These are phyloP conservation scores for Malus hybrid DNA, from an alignment of 331 rosid species.

Conservation along the genomic window DNA sequence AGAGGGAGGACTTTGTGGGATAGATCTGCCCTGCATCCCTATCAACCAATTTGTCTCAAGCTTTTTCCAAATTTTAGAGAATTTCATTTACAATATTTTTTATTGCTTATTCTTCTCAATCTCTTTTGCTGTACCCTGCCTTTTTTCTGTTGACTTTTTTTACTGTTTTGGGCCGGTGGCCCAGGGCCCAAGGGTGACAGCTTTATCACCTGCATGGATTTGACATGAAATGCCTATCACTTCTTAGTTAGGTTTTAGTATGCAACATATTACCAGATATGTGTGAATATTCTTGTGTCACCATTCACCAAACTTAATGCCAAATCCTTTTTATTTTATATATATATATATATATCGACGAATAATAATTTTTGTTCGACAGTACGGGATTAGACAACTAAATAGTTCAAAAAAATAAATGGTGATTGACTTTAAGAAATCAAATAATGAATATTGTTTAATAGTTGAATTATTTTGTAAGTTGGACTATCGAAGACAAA, in stretches of 20 bases:
- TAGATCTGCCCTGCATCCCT: not conserved
- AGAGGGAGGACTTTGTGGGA: not conserved
- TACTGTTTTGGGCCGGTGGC: not conserved
- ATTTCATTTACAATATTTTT: not conserved
- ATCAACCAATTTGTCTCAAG: slow-evolving; percentile 9
- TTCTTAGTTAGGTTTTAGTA: not conserved
- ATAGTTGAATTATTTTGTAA: too few relatives aligned
- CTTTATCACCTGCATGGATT: slow-evolving; percentile 72
- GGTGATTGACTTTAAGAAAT: too few relatives aligned
- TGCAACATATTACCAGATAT: not conserved
- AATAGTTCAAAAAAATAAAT: too few relatives aligned
- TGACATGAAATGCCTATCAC: slow-evolving; percentile 38
- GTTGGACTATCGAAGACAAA: too few relatives aligned
- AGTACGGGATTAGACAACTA: too few relatives aligned
- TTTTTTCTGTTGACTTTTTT: not conserved
- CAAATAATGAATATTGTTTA: too few relatives aligned
- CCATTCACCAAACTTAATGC: slow-evolving; percentile 12
- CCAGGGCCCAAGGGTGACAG: not conserved
- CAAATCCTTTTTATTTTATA: not conserved
- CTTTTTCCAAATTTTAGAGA: not conserved
- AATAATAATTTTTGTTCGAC: too few relatives aligned
- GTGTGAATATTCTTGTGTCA: slow-evolving; percentile 33
- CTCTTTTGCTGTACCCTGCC: not conserved
- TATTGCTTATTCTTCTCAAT: not conserved
- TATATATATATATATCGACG: too few relatives aligned